Conservation (phyloP, 768 basidiomycete genomes). For the Xerocomellus dryophilus region DNA sequence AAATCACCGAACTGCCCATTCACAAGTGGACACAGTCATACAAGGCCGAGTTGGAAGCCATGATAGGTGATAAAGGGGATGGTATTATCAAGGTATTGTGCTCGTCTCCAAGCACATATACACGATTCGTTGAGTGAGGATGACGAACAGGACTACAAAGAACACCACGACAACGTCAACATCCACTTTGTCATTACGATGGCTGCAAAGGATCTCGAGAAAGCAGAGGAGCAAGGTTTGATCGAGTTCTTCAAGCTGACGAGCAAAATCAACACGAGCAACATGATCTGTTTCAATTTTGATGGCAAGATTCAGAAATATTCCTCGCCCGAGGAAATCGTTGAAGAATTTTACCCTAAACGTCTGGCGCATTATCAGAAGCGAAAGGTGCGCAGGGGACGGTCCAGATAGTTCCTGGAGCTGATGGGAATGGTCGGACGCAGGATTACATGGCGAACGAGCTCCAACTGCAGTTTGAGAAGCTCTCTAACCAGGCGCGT, state of each 20-base stretch:
- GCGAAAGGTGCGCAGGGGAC: constrained; percentile 66
- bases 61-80: constrained; percentile 85
- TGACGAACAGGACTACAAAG: constrained; percentile 82
- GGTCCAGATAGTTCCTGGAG: background rate
- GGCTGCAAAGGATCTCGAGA: constrained; percentile 74
- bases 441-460: constrained; percentile 86
- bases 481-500: constrained; percentile 89
- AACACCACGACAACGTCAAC: constrained; percentile 90
- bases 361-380: constrained; percentile 92
- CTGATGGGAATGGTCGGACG: background rate
- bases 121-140: background rate
- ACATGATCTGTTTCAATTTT: constrained; percentile 99
- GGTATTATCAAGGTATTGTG: constrained; percentile 70
- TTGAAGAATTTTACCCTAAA: constrained; percentile 89
- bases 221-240: constrained; percentile 87
- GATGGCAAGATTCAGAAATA: constrained; percentile 97
- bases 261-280: constrained; percentile 79
- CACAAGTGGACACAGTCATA: constrained; percentile 92
- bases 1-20: constrained; percentile 93
- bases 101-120: background rate
- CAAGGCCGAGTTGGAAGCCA: constrained; percentile 86
- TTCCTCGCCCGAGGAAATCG: constrained; percentile 80
- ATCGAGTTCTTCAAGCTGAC: constrained; percentile 89
- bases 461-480: constrained; percentile 77
- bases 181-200: constrained; percentile 87